Percentiles rank a stretch among this genome's conserved stretches.
These are phyloP conservation scores for Aristolochia californica DNA, from an alignment of 164 flowering plant genomes.

Conservation along the genomic window DNA sequence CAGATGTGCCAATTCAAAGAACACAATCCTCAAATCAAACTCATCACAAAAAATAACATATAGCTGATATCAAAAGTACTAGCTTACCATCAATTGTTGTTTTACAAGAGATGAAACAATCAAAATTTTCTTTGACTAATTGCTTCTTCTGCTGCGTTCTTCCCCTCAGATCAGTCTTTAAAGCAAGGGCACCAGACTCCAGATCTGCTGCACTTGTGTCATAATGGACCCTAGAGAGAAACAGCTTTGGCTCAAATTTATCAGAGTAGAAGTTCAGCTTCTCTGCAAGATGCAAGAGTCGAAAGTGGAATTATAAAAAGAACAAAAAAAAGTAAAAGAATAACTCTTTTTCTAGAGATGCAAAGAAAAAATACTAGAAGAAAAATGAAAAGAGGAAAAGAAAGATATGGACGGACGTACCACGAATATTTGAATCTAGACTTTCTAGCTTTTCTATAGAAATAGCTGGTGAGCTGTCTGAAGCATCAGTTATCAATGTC, in stretches of 20 bases:
- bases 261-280: conserved; percentile 86
- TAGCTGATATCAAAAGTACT: neutral
- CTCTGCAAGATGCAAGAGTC: conserved; percentile 40
- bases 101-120: conserved; percentile 98
- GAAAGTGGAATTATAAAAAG: neutral
- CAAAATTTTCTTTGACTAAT: conserved; percentile 96
- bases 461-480: conserved; percentile 52
- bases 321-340: neutral
- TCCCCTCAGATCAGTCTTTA: conserved; percentile 85
- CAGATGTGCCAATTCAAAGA: too few relatives aligned
- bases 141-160: conserved; percentile 87
- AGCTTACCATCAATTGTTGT: conserved; percentile 94
- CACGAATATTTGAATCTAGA: conserved; percentile 53
- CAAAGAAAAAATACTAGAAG: neutral
- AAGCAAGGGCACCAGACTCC: conserved; percentile 84
- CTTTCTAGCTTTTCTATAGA: conserved; percentile 26
- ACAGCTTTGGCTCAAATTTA: conserved; percentile 78
- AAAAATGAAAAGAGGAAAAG: conserved; percentile 1
- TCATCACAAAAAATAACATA: neutral
- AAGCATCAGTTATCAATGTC: conserved; percentile 68
- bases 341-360: neutral
- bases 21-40: too few relatives aligned
- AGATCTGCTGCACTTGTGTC: conserved; percentile 79
- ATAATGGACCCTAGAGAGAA: conserved; percentile 83
- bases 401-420: conserved; percentile 27